A percentile compares a stretch with the other conserved stretches of the same genome.
Evolutionary conservation across 176 grass and related monocot species (phyloP).

Genomic region (Paspalum notatum): DNA sequence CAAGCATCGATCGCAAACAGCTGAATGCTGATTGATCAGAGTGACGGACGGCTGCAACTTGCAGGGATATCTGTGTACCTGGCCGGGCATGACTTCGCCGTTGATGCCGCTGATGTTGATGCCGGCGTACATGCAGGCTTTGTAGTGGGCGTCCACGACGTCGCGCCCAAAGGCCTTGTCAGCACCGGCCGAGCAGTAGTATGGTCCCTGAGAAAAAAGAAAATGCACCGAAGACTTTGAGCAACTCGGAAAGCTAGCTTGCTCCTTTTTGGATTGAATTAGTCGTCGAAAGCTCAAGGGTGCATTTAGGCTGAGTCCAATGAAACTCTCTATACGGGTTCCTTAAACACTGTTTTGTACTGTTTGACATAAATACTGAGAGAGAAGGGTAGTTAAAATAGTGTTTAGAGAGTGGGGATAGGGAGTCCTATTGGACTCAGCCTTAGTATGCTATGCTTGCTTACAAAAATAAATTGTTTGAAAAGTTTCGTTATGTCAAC

Average conservation of each 20-base stretch:
- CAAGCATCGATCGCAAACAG: not conserved
- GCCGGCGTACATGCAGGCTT: constrained; percentile 87
- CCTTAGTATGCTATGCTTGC: no score
- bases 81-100: constrained; percentile 97
- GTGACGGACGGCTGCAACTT: constrained; percentile 2
- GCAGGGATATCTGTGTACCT: constrained; percentile 46
- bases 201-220: constrained; percentile 63
- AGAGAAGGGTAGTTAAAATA: no score
- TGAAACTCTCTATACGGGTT: no score
- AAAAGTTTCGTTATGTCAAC: not conserved
- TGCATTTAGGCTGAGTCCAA: no score
- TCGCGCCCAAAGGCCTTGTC: constrained; percentile 95
- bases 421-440: no score
- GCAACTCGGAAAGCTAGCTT: not conserved
- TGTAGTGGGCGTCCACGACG: constrained; percentile 96
- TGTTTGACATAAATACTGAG: no score
- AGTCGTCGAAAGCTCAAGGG: not conserved
- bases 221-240: not conserved
- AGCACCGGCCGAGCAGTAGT: constrained; percentile 82
- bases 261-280: not conserved
- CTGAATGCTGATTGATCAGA: constrained; percentile 1
- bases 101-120: constrained; percentile 99
- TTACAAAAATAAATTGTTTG: not conserved
- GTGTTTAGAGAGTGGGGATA: no score
- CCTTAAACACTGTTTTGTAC: no score